Conservation (phyloP, 2,329 filamentous ascomycete genomes). For the Blumeria hordei region DNA sequence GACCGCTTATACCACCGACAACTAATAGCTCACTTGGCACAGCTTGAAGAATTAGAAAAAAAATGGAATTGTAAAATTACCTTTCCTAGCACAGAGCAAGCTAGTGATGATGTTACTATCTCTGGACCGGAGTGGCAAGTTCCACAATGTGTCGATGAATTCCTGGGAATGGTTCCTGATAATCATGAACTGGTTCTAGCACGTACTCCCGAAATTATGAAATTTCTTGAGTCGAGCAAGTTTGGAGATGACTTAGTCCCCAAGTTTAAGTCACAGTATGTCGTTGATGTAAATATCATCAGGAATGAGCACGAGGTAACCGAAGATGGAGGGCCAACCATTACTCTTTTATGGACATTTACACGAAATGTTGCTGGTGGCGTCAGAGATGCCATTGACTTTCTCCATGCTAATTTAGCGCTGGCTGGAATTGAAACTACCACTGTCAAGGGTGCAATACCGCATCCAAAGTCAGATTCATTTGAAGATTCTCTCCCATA, state of each 20-base stretch:
- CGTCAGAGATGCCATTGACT: slow-evolving; percentile 87
- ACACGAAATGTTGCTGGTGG: slow-evolving; percentile 94
- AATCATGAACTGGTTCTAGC: slow-evolving; percentile 77
- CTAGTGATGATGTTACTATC: slow-evolving; percentile 86
- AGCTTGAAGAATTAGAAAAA: slow-evolving; percentile 89
- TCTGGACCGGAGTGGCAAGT: slow-evolving; percentile 97
- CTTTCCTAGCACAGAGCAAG: slow-evolving; percentile 91
- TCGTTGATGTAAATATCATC: slow-evolving; percentile 62
- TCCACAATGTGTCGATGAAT: slow-evolving; percentile 84
- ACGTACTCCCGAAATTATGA: slow-evolving; percentile 48
- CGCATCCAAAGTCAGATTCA: slow-evolving; percentile 93
- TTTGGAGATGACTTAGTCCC: slow-evolving; percentile 59
- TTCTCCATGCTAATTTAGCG: slow-evolving; percentile 65
- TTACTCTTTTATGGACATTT: slow-evolving; percentile 53
- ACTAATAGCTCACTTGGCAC: slow-evolving; percentile 63
- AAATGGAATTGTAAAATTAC: slow-evolving; percentile 99
- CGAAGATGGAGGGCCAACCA: slow-evolving; percentile 30
- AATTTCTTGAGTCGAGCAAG: slow-evolving; percentile 58
- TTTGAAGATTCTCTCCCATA: slow-evolving; percentile 94
- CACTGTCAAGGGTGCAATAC: slow-evolving; percentile 80
- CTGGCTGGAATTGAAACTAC: slow-evolving; percentile 71
- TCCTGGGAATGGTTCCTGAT: slow-evolving; percentile 93
- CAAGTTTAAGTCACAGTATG: slow-evolving; percentile 77
- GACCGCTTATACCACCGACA: slow-evolving; percentile 90
- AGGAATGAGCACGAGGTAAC: slow-evolving; percentile 33